phyloP scores from a whole-genome alignment of 768 basidiomycete species.

The Pholiota microspora region DNA sequence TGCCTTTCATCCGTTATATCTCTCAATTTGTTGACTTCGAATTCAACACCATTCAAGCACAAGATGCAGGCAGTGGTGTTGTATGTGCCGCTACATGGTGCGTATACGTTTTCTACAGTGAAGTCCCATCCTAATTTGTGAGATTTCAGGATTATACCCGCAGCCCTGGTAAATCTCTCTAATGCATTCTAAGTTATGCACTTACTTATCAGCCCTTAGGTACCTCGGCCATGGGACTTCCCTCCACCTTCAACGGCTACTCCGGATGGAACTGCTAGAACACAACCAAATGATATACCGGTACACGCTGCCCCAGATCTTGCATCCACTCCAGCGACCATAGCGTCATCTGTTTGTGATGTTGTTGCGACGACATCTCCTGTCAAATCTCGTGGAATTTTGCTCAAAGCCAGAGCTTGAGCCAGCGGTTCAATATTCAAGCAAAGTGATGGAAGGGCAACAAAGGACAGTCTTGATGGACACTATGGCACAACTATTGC shows the following conservation, averaged over 20 bases:
- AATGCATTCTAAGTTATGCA: background rate
- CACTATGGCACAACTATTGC: too few relatives aligned
- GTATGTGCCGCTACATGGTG: constrained; percentile 91
- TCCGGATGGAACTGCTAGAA: background rate
- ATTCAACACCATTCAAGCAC: constrained; percentile 58
- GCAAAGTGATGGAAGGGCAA: background rate
- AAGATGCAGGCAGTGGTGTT: constrained; percentile 73
- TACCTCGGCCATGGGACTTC: constrained; percentile 82
- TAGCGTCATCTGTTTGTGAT: background rate
- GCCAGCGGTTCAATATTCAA: too few relatives aligned
- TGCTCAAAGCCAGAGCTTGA: background rate
- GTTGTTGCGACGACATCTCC: background rate
- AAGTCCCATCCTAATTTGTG: background rate
- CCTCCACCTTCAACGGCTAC: constrained; percentile 28
- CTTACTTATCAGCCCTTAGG: constrained; percentile 26
- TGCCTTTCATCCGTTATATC: constrained; percentile 84
- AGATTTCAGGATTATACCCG: constrained; percentile 67
- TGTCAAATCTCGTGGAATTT: background rate
- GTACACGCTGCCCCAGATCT: background rate
- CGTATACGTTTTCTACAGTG: constrained; percentile 15
- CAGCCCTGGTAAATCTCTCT: constrained; percentile 51
- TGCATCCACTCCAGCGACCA: background rate
- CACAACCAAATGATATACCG: background rate
- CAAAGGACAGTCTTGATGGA: too few relatives aligned
- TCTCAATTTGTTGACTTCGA: constrained; percentile 78